Base-by-base conservation (phyloP, 192 early-diverging fungal species). In the Coemansia sp. region DNA sequence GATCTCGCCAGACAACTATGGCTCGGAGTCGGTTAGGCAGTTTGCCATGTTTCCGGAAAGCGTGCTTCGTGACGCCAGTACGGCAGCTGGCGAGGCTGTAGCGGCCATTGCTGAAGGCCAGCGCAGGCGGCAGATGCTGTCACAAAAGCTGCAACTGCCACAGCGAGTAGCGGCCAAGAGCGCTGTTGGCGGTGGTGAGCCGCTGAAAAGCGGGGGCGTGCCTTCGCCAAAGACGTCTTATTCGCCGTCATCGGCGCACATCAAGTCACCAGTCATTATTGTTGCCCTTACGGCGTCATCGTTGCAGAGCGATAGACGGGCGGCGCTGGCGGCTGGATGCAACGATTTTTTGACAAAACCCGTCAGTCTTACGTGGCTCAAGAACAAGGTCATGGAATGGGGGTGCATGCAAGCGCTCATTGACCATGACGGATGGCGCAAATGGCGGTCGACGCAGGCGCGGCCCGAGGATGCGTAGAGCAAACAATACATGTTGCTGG, bases 261-360 rank as follows among this genome's bases (percentile, higher is more conserved):
- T 70, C n/a, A 75, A 58, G 29, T 86, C 86, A 6, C 90, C 87
- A 3, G 93, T 92, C 7, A 92, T 95, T 33, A 95, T 95, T 60
- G 88, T 95, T 11, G 93, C 93, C 0, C 75, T 95, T 41, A 95
- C 93, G 2, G 93, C 93, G 19, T 90, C 88, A 0, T 87, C 87
- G 4, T 52, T 87, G 19, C 80, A 87, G 34, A 83, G 82, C 37
- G 89, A 91, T 60, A 67, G 89, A 12, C 73, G 87, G 19, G 88
- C 86, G 14, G 93, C 93, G 3, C 68, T 93, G 26, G 76, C 85
- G 26, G 93, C 91, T 5, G 93, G 93, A 0, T 95, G 93, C 62
- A 93, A 95, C 60, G 93, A 95, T 72, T 95, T 91, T 70, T 65
- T 95, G 62, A 95, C 90, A 18, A 95, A 95, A 63, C 93, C 93